Percentiles rank a stretch among this genome's conserved stretches.
Evolutionary conservation across 352 stramenopile species (phyloP).

Genomic region (Plasmopara muralis): DNA sequence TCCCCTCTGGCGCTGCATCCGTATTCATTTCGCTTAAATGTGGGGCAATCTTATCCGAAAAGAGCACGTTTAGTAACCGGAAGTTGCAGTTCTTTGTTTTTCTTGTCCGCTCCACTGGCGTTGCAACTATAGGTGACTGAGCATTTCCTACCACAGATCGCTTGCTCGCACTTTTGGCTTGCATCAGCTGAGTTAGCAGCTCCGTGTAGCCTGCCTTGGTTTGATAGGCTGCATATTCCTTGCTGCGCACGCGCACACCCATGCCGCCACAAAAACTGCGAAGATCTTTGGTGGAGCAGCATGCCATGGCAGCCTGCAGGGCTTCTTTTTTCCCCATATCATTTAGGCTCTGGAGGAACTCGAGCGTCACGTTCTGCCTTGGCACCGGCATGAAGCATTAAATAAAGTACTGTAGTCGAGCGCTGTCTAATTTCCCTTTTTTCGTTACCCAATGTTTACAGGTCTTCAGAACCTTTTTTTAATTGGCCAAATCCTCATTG

Average conservation of each 20-base stretch:
- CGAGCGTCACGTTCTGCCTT: slow-evolving; percentile 12
- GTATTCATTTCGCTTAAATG: too few species aligned
- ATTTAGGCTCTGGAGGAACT: slow-evolving; percentile 20
- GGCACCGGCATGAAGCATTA: neutral
- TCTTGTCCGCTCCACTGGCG: too few species aligned
- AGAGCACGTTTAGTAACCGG: too few species aligned
- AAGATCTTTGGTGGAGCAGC: slow-evolving; percentile 16
- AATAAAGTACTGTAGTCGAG: neutral
- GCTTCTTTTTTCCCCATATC: slow-evolving; percentile 11
- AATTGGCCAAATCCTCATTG: too few species aligned
- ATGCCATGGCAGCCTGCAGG: slow-evolving; percentile 14
- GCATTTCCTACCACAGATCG: slow-evolving; percentile 3
- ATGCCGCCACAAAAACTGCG: slow-evolving; percentile 16
- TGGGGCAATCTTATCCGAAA: too few species aligned
- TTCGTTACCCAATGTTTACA: too few species aligned
- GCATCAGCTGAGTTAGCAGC: slow-evolving; percentile 14
- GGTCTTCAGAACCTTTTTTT: too few species aligned
- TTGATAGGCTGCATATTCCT: slow-evolving; percentile 20
- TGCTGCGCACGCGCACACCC: slow-evolving; percentile 17
- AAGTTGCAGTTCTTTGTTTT: too few species aligned
- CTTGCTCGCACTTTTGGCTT: slow-evolving; percentile 8
- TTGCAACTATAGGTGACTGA: neutral
- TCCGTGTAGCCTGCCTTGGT: slow-evolving; percentile 19
- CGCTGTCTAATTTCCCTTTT: too few species aligned
- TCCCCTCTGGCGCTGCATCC: too few species aligned